These are phyloP conservation scores for Paecilomyces variotii DNA, from an alignment of 2,329 filamentous ascomycete genomes.

Conservation along the genomic window DNA sequence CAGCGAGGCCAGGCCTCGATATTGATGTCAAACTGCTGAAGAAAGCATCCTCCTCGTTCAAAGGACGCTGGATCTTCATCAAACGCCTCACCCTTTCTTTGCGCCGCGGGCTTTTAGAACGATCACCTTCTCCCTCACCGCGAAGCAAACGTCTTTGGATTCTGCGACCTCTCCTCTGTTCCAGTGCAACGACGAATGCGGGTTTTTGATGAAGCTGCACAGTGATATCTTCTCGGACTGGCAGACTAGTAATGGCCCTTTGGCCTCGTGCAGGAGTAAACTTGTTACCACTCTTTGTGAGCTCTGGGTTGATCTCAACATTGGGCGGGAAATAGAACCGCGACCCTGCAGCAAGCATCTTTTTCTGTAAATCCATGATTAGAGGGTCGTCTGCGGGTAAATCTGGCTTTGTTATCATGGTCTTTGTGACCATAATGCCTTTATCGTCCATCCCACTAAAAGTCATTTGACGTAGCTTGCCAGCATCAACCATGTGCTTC, in stretches of 20 bases:
- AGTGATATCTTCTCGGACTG: slow-evolving; percentile 24
- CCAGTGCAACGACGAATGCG: slow-evolving; percentile 18
- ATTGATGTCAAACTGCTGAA: slow-evolving; percentile 18
- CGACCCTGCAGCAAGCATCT: slow-evolving; percentile 40
- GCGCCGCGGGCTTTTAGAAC: slow-evolving; percentile 3
- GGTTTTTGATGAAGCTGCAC: slow-evolving; percentile 32
- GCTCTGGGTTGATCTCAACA: slow-evolving; percentile 29
- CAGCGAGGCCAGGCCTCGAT: slow-evolving; percentile 11
- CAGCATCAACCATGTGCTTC: slow-evolving; percentile 42
- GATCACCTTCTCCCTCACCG: slow-evolving; percentile 10
- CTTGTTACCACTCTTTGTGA: slow-evolving; percentile 20
- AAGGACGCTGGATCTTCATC: slow-evolving; percentile 19
- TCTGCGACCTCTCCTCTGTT: slow-evolving; percentile 17
- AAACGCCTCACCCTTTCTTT: slow-evolving; percentile 18
- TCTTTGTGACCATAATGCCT: slow-evolving; percentile 42
- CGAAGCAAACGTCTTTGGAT: slow-evolving; percentile 19
- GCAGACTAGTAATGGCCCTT: slow-evolving; percentile 13
- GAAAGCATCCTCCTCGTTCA: slow-evolving; percentile 8
- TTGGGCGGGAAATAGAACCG: slow-evolving; percentile 38
- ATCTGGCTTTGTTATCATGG: slow-evolving; percentile 41
- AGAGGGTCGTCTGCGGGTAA: slow-evolving; percentile 37
- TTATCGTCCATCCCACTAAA: slow-evolving; percentile 44
- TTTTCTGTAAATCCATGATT: slow-evolving; percentile 42
- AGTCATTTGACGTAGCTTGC: slow-evolving; percentile 44
- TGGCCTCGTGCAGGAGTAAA: slow-evolving; percentile 3